Conservation (phyloP, 176 grass and related monocot genomes). For the Triticum monococcum region DNA sequence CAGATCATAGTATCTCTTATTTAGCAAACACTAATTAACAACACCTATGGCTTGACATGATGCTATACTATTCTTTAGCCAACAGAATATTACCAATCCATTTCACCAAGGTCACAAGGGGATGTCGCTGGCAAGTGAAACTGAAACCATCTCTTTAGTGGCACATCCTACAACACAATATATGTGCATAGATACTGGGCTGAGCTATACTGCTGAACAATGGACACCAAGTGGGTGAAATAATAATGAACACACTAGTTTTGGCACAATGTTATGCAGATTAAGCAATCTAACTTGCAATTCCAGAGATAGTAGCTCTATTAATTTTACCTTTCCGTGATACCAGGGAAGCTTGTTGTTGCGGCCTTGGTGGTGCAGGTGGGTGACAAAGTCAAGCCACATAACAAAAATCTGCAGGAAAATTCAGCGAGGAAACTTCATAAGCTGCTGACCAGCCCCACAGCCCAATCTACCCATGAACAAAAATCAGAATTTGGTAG, state of each 20-base stretch:
- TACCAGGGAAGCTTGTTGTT: constrained; percentile 70
- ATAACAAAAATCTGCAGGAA: constrained; percentile 59
- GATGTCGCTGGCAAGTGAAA: no score
- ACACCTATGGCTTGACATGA: no score
- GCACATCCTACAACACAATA: no score
- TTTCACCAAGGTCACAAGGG: no score
- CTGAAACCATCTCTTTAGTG: no score
- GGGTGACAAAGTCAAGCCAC: constrained; percentile 72
- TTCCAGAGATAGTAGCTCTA: not conserved
- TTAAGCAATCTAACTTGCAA: not conserved
- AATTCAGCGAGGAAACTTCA: not conserved
- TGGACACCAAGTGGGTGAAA: no score
- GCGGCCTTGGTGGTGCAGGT: constrained; percentile 67
- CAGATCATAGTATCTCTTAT: no score
- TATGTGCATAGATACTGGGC: no score
- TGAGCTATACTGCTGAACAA: no score
- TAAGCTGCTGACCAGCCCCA: not conserved
- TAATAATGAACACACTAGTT: not conserved
- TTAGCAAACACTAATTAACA: no score
- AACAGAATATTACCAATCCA: no score
- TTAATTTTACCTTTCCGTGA: constrained; percentile 52
- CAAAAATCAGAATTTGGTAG: not conserved
- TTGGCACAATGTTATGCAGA: not conserved
- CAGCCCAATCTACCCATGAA: constrained; percentile 5
- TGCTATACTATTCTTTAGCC: no score